phyloP scores from a whole-genome alignment of 768 basidiomycete genomes.

The Podaxis pistillaris region DNA sequence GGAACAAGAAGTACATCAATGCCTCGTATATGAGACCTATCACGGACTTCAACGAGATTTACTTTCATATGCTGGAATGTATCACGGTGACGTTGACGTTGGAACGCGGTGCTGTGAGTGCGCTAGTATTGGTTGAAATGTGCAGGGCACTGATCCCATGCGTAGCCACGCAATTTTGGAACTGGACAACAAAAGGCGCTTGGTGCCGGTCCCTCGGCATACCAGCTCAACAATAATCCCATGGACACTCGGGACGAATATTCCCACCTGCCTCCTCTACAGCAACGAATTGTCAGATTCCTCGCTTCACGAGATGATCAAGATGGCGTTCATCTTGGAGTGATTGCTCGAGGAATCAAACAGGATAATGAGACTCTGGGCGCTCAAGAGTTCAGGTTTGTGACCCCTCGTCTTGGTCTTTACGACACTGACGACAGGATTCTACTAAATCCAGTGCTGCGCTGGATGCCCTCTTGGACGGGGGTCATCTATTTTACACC shows the following conservation, averaged over 20 bases:
- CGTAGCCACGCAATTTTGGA: conserved; percentile 32
- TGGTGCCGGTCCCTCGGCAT: conserved; percentile 33
- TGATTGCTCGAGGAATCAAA: conserved; percentile 61
- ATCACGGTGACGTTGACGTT: conserved; percentile 66
- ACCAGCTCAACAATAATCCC: conserved; percentile 32
- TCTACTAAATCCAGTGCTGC: conserved; percentile 49
- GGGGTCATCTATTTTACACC: conserved; percentile 78
- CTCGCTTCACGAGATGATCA: conserved; percentile 46
- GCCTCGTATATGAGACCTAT: conserved; percentile 69
- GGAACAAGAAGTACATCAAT: conserved; percentile 79
- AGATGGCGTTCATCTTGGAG: conserved; percentile 75
- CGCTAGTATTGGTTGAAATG: not conserved
- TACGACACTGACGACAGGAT: not conserved
- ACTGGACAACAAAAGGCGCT: conserved; percentile 22
- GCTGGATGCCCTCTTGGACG: conserved; percentile 75
- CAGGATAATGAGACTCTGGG: conserved; percentile 37
- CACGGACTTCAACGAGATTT: conserved; percentile 72
- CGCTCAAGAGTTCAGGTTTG: conserved; percentile 64
- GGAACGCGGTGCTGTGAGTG: conserved; percentile 63
- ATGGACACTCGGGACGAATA: conserved; percentile 40
- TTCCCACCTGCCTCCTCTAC: conserved; percentile 54
- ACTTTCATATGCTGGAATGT: conserved; percentile 78
- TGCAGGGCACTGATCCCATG: conserved; percentile 2
- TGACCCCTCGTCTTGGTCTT: conserved; percentile 3
- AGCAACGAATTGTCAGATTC: conserved; percentile 65